Evolutionary conservation across 139 green algal genomes (phyloP).

Genomic region (Tetradesmus obliquus): DNA sequence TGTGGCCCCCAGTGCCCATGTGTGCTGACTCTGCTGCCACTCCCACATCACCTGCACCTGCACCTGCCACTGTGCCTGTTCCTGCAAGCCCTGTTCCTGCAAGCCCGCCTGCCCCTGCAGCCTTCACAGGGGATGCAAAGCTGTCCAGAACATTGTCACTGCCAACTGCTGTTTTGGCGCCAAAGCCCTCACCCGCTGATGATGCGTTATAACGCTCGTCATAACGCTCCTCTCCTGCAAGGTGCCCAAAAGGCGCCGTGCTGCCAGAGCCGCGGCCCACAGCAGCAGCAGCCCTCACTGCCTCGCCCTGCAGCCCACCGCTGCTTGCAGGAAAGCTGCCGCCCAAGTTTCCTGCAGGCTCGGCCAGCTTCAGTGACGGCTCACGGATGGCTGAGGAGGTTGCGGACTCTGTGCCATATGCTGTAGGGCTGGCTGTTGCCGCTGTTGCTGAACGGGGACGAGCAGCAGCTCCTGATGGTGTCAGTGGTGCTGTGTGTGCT

Average conservation of each 20-base stretch:
- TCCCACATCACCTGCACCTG: neutral
- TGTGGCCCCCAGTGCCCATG: neutral
- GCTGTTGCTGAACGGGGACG: neutral
- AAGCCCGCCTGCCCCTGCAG: neutral
- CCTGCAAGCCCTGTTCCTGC: neutral
- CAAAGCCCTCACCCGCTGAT: neutral
- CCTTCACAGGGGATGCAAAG: conserved; percentile 14
- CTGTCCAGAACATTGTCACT: conserved; percentile 26
- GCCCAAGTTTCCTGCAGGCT: neutral
- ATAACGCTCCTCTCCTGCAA: neutral
- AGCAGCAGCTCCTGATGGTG: neutral
- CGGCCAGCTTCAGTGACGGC: neutral
- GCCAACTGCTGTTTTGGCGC: neutral
- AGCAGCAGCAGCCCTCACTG: neutral
- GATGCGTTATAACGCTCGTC: neutral
- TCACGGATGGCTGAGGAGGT: neutral
- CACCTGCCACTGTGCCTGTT: neutral
- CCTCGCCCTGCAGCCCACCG: neutral
- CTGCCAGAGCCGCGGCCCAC: neutral
- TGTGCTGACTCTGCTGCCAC: neutral
- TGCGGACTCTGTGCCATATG: neutral
- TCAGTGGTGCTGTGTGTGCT: neutral
- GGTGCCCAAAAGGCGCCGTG: neutral
- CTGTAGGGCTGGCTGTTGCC: neutral
- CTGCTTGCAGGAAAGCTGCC: neutral